A percentile compares a stretch with the other conserved stretches of the same genome.
phyloP scores from a whole-genome alignment of 176 grass and related monocot species.

The Panicum miliaceum region DNA sequence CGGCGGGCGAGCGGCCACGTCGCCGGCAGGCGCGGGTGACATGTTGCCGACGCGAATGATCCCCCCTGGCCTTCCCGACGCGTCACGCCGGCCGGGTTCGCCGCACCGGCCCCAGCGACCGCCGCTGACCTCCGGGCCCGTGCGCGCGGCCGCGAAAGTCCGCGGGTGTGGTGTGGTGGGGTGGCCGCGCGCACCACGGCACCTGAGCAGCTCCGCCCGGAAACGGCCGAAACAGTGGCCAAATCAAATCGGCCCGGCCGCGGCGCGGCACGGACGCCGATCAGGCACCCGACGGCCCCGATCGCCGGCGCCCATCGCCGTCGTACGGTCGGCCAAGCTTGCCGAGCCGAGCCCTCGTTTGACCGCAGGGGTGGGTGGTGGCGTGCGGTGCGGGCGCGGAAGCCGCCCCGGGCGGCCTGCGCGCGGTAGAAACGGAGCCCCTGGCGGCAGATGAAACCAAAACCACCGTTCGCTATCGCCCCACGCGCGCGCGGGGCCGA shows the following conservation, averaged over 20 bases:
- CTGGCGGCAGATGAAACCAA: background rate
- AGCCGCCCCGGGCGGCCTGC: background rate
- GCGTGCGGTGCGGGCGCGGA: constrained; percentile 20
- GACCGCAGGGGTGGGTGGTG: constrained; percentile 21
- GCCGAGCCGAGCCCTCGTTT: background rate
- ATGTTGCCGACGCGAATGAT: background rate
- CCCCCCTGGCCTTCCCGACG: background rate
- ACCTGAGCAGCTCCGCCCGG: background rate
- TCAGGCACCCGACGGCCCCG: background rate
- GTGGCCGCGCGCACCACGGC: constrained; percentile 10
- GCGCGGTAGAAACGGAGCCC: constrained; percentile 12
- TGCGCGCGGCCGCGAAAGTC: background rate
- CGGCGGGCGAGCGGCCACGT: background rate
- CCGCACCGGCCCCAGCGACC: background rate
- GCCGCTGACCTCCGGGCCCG: background rate
- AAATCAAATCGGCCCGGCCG: background rate
- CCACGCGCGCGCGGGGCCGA: background rate
- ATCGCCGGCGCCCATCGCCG: constrained; percentile 12
- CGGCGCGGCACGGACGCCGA: background rate
- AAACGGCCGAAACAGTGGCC: constrained; percentile 55
- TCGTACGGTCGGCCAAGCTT: constrained; percentile 35
- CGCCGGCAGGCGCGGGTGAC: background rate
- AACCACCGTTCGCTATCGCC: constrained; percentile 36
- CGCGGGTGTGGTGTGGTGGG: background rate
- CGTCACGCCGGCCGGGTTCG: background rate